Percentiles rank a stretch among this genome's conserved stretches.
These are phyloP conservation scores for Dothistroma pini DNA, from an alignment of 2,329 filamentous ascomycete genomes.

Conservation along the genomic window DNA sequence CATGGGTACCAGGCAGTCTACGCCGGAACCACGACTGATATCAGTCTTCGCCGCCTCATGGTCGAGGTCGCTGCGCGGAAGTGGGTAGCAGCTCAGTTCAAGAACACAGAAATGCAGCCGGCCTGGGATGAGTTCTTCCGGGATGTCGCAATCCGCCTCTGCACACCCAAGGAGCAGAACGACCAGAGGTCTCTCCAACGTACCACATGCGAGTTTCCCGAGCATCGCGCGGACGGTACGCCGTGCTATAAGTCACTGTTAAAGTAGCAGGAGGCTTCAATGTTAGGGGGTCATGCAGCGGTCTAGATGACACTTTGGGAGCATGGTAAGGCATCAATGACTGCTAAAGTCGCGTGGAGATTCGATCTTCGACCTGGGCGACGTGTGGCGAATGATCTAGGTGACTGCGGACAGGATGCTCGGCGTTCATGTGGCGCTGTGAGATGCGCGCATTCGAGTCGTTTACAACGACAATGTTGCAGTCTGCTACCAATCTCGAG, in stretches of 20 bases:
- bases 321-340: too few relatives aligned
- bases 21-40: not conserved
- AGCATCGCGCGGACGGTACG: not conserved
- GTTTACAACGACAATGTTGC: too few relatives aligned
- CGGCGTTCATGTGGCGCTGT: too few relatives aligned
- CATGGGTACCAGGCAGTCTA: not conserved
- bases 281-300: not conserved
- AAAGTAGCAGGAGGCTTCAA: too few relatives aligned
- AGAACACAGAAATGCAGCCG: not conserved
- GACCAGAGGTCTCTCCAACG: not conserved
- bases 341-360: not conserved
- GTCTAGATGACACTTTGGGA: too few relatives aligned
- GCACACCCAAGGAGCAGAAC: not conserved
- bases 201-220: not conserved
- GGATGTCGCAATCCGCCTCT: not conserved
- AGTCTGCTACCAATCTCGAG: not conserved
- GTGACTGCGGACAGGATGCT: too few relatives aligned
- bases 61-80: not conserved
- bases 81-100: not conserved
- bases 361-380: too few relatives aligned
- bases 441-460: too few relatives aligned
- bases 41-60: not conserved
- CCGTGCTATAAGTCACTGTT: conserved; percentile 1
- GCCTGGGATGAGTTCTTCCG: not conserved
- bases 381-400: too few relatives aligned